Conservation (phyloP, 768 basidiomycete species). For the Hysterangium stoloniferum region DNA sequence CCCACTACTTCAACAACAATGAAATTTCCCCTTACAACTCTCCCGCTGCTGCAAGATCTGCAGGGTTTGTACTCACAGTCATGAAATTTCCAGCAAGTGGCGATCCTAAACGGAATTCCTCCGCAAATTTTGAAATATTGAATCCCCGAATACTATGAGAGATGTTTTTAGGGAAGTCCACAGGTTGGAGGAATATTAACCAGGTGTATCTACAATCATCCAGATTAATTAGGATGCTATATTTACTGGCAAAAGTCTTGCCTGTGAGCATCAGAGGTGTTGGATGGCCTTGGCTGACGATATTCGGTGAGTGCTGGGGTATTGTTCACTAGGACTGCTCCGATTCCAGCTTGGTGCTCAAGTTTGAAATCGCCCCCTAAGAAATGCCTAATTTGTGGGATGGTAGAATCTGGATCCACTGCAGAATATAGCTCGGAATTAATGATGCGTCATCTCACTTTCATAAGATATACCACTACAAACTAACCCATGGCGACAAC, state of each 20-base stretch:
- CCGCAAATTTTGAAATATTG: constrained; percentile 37
- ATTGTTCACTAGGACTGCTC: constrained; percentile 25
- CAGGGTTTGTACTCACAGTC: constrained; percentile 14
- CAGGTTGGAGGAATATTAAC: constrained; percentile 37
- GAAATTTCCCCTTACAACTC: too few relatives aligned
- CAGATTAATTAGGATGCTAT: neutral
- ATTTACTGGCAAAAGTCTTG: constrained; percentile 15
- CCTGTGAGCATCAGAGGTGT: constrained; percentile 35
- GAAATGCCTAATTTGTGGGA: constrained; percentile 46
- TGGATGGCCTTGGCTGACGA: constrained; percentile 33
- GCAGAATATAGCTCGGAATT: neutral
- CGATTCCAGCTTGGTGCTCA: neutral
- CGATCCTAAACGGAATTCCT: constrained; percentile 32
- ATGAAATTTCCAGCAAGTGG: constrained; percentile 44
- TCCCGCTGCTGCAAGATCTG: too few relatives aligned
- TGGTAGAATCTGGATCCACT: constrained; percentile 42
- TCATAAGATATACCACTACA: neutral
- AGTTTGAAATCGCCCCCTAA: constrained; percentile 34
- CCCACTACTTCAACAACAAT: too few relatives aligned
- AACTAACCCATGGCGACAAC: constrained; percentile 29
- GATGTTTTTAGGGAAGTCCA: constrained; percentile 32
- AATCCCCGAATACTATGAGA: constrained; percentile 19
- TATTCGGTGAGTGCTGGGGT: constrained; percentile 37
- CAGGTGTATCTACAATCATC: constrained; percentile 33
- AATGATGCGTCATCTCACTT: neutral